Evolutionary conservation across 257 asterid species (phyloP).

Genomic region (Solanum etuberosum): DNA sequence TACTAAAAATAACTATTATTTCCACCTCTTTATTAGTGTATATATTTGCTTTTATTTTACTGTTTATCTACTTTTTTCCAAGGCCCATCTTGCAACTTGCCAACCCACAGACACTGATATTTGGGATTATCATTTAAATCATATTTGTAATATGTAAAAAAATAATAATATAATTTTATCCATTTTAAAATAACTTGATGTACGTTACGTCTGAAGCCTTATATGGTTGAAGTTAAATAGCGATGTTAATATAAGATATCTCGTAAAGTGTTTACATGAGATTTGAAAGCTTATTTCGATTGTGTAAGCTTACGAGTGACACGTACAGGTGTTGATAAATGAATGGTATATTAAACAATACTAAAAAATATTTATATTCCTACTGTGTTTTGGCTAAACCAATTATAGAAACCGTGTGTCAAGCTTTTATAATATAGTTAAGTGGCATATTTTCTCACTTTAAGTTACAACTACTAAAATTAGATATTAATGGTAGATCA

Average conservation of each 20-base stretch:
- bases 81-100: neutral
- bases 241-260: neutral
- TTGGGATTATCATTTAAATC: neutral
- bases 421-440: neutral
- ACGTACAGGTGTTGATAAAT: neutral
- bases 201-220: neutral
- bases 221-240: neutral
- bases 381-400: neutral
- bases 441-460: neutral
- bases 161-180: neutral
- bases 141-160: neutral
- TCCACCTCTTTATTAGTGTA: neutral
- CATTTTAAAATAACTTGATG: neutral
- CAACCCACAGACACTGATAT: neutral
- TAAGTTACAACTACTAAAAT: neutral
- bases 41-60: neutral
- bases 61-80: neutral
- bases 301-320: neutral
- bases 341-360: neutral
- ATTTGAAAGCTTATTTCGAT: no score
- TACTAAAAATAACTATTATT: no score
- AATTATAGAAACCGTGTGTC: neutral
- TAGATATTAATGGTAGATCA: neutral
- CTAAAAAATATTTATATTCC: neutral
- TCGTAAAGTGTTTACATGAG: neutral